These are phyloP conservation scores for Calonectria multiphialidica DNA, from an alignment of 2,329 filamentous ascomycete species.

Conservation along the genomic window DNA sequence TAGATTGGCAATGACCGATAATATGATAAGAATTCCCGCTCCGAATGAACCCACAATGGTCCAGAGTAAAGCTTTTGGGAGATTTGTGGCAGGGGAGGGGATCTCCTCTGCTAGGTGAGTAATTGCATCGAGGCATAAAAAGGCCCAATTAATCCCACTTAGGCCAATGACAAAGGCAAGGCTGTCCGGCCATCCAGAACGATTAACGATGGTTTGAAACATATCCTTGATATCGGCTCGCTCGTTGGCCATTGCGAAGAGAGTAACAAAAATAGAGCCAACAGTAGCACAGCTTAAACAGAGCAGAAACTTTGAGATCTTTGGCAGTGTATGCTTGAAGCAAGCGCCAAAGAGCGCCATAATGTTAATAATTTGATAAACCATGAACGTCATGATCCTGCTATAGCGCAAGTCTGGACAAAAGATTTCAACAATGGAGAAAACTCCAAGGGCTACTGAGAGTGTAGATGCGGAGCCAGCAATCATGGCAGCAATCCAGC, in stretches of 20 bases:
- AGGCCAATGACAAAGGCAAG: constrained; percentile 46
- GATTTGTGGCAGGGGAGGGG: constrained; percentile 38
- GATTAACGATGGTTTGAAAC: constrained; percentile 37
- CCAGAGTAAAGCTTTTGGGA: constrained; percentile 40
- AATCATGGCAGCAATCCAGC: constrained; percentile 43
- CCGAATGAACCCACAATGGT: constrained; percentile 37
- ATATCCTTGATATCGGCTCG: constrained; percentile 33
- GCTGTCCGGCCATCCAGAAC: constrained; percentile 41
- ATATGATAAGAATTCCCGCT: constrained; percentile 33
- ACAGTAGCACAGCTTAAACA: constrained; percentile 41
- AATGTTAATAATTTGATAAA: constrained; percentile 41
- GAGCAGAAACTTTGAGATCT: constrained; percentile 41
- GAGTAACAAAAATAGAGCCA: constrained; percentile 37
- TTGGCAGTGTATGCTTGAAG: constrained; percentile 41
- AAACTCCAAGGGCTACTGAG: constrained; percentile 34
- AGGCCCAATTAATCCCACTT: constrained; percentile 45
- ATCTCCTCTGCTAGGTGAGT: constrained; percentile 47
- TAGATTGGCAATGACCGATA: constrained; percentile 35
- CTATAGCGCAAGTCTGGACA: constrained; percentile 38
- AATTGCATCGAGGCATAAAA: constrained; percentile 44
- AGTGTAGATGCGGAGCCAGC: constrained; percentile 40
- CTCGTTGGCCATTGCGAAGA: constrained; percentile 40
- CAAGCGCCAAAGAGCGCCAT: constrained; percentile 32
- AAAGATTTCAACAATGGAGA: constrained; percentile 36
- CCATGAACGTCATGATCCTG: constrained; percentile 44